Conservation (phyloP, 2,329 filamentous ascomycete species). For the Gaeumannomyces sp. region DNA sequence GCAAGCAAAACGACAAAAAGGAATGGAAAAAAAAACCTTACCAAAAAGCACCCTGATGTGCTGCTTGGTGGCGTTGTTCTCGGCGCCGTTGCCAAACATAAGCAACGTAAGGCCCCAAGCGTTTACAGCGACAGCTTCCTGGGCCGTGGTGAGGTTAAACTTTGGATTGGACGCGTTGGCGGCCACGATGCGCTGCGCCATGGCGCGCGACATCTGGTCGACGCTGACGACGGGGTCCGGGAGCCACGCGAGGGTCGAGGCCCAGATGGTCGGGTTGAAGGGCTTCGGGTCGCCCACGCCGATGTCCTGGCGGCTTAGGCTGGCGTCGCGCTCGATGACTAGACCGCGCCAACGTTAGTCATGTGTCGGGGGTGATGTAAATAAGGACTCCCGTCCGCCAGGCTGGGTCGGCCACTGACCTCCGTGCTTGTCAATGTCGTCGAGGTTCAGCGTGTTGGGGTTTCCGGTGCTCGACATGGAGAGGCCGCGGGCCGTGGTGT, state of each 20-base stretch:
- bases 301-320: constrained; percentile 7
- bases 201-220: neutral
- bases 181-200: constrained; percentile 2
- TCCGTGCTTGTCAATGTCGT: constrained; percentile 4
- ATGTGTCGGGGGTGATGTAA: too few species aligned
- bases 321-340: constrained; percentile 11
- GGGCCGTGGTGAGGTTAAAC: neutral
- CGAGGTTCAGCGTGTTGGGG: constrained; percentile 23
- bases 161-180: constrained; percentile 6
- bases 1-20: neutral
- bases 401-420: neutral
- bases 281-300: constrained; percentile 1
- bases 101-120: neutral
- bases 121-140: neutral
- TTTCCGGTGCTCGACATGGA: constrained; percentile 35
- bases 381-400: too few species aligned
- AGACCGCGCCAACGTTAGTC: neutral
- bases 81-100: constrained; percentile 1
- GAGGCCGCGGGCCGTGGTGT: constrained; percentile 38
- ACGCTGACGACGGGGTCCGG: constrained; percentile 26
- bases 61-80: neutral
- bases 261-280: constrained; percentile 4
- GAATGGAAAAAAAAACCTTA: neutral
- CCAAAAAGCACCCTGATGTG: constrained; percentile 5
- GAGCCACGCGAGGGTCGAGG: neutral